phyloP scores from a whole-genome alignment of 2,329 filamentous ascomycete genomes.

The Calonectria montana region DNA sequence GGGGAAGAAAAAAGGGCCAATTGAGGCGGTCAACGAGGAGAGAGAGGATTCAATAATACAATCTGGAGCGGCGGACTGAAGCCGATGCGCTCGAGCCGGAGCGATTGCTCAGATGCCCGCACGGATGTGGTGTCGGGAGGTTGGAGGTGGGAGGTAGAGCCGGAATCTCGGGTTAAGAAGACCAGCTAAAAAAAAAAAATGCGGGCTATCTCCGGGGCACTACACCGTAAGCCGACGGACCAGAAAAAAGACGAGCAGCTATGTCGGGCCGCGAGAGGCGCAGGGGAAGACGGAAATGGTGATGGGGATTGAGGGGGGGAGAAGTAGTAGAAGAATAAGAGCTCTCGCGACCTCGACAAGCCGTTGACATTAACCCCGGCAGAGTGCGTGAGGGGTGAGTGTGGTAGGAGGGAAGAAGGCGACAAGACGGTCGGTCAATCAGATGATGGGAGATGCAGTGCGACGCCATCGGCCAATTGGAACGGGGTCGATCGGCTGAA shows the following conservation, averaged over 20 bases:
- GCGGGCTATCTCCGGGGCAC: conserved; percentile 32
- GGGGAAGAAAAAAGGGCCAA: conserved; percentile 26
- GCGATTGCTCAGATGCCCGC: conserved; percentile 30
- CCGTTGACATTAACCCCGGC: conserved; percentile 22
- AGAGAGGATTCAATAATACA: background rate
- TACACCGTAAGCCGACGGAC: conserved; percentile 27
- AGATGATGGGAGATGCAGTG: conserved; percentile 39
- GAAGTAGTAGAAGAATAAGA: conserved; percentile 15
- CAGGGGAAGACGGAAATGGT: conserved; percentile 6
- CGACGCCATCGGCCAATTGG: conserved; percentile 34
- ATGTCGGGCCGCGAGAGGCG: conserved; percentile 41
- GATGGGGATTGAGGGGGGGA: conserved; percentile 8
- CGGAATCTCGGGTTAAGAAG: conserved; percentile 41
- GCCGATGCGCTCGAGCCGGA: conserved; percentile 17
- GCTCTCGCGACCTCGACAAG: conserved; percentile 45
- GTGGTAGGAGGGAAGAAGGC: conserved; percentile 30
- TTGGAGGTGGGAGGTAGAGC: conserved; percentile 41
- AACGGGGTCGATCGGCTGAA: conserved; percentile 35
- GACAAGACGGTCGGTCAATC: conserved; percentile 35
- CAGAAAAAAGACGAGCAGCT: conserved; percentile 37
- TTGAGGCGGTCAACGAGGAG: conserved; percentile 12
- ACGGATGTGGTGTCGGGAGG: conserved; percentile 29
- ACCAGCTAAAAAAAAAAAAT: conserved; percentile 26
- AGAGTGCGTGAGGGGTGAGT: conserved; percentile 18
- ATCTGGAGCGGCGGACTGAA: background rate